These are phyloP conservation scores for Yueomyces sp. DNA, from an alignment of 1,139 yeast genomes.

Conservation along the genomic window DNA sequence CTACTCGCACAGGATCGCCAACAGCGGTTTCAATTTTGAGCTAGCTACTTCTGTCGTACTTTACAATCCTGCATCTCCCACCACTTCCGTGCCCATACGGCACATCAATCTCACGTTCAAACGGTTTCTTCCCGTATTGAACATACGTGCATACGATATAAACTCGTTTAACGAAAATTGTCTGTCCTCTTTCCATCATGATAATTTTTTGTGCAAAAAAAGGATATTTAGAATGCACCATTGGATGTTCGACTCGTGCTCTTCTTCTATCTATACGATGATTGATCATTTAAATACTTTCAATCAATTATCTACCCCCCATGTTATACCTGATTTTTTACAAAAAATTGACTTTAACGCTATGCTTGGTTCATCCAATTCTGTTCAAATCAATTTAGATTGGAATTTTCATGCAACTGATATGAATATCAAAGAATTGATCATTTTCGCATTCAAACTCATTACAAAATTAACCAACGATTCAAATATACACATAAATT, in stretches of 20 bases:
- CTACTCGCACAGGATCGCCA: too few relatives aligned
- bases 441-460: slow-evolving; percentile 18
- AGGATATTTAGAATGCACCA: slow-evolving; percentile 13
- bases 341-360: slow-evolving; percentile 9
- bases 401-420: slow-evolving; percentile 23
- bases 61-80: slow-evolving; percentile 1
- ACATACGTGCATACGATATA: slow-evolving; percentile 1
- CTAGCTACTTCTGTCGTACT: slow-evolving; percentile 8
- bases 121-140: slow-evolving; percentile 15
- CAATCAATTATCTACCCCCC: not conserved
- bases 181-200: not conserved
- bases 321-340: slow-evolving; percentile 11
- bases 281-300: slow-evolving; percentile 8
- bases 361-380: slow-evolving; percentile 4
- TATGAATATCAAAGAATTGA: slow-evolving; percentile 14
- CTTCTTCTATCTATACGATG: slow-evolving; percentile 15
- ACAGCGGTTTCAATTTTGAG: slow-evolving; percentile 4
- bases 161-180: not conserved
- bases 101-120: slow-evolving; percentile 8
- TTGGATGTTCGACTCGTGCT: slow-evolving; percentile 17
- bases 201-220: slow-evolving; percentile 4
- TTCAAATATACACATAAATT: slow-evolving; percentile 9
- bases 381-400: slow-evolving; percentile 11
- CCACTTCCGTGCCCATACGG: slow-evolving; percentile 4
- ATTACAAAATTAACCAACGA: slow-evolving; percentile 11